phyloP scores from a whole-genome alignment of 768 basidiomycete genomes.

The Tulasnella sp. region DNA sequence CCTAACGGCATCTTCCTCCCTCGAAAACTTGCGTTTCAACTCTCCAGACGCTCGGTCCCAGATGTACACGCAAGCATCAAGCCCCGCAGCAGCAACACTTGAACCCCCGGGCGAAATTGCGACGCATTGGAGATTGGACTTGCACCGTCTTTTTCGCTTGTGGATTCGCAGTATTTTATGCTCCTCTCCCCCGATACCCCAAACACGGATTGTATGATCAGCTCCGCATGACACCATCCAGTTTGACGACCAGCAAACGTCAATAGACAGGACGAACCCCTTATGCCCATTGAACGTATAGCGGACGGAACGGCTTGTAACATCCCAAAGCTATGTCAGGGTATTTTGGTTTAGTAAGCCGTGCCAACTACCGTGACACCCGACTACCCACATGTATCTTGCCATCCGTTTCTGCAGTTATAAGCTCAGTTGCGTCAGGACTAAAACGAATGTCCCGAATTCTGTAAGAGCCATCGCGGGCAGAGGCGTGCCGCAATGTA shows the following conservation, averaged over 20 bases:
- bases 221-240: neutral
- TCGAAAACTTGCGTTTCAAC: neutral
- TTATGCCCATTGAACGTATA: neutral
- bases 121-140: neutral
- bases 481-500: neutral
- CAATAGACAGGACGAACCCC: neutral
- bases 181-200: neutral
- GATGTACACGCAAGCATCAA: neutral
- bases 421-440: neutral
- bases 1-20: slow-evolving; percentile 2
- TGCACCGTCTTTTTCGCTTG: neutral
- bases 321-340: neutral
- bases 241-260: neutral
- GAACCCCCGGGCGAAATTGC: neutral
- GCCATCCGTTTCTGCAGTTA: neutral
- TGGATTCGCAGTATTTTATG: neutral
- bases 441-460: neutral
- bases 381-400: neutral
- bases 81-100: neutral
- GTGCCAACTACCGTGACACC: neutral
- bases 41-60: neutral
- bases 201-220: neutral
- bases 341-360: neutral
- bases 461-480: neutral
- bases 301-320: neutral